Evolutionary conservation across 768 basidiomycete genomes (phyloP).

Genomic region (Leccinum sublutescens): DNA sequence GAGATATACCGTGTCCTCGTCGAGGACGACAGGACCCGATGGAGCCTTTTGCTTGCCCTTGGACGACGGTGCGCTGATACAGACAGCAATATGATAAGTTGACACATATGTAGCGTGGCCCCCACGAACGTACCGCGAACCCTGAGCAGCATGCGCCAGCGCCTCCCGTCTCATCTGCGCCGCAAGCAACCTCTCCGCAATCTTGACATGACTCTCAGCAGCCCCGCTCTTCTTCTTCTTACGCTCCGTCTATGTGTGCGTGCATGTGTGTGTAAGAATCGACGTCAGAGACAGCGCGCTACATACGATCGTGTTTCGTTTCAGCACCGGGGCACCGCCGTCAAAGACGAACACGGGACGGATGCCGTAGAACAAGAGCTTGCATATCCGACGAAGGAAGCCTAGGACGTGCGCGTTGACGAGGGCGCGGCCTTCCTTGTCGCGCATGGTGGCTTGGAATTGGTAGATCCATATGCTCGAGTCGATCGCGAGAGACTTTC

Average conservation of each 20-base stretch:
- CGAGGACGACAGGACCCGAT: conserved; percentile 50
- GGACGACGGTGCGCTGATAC: conserved; percentile 16
- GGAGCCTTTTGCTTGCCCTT: conserved; percentile 48
- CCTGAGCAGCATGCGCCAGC: conserved; percentile 58
- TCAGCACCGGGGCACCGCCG: conserved; percentile 90
- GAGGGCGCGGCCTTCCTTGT: conserved; percentile 88
- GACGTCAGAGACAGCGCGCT: not conserved
- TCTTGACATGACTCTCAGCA: conserved; percentile 75
- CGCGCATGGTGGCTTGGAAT: conserved; percentile 99
- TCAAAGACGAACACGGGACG: conserved; percentile 99
- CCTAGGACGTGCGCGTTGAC: conserved; percentile 94
- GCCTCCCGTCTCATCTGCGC: conserved; percentile 92
- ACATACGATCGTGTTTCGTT: conserved; percentile 84
- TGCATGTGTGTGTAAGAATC: not conserved
- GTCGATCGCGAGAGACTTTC: conserved; percentile 95
- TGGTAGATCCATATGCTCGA: conserved; percentile 99
- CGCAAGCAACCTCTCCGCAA: conserved; percentile 90
- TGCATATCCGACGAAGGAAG: conserved; percentile 85
- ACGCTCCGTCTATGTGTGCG: conserved; percentile 63
- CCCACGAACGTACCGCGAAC: conserved; percentile 38
- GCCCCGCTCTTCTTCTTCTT: conserved; percentile 92
- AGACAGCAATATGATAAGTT: not conserved
- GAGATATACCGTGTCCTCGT: conserved; percentile 79
- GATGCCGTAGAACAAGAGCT: conserved; percentile 95
- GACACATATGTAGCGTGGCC: not conserved